These are phyloP conservation scores for Allium cepa DNA, from an alignment of 106 monocot genomes.

Conservation along the genomic window DNA sequence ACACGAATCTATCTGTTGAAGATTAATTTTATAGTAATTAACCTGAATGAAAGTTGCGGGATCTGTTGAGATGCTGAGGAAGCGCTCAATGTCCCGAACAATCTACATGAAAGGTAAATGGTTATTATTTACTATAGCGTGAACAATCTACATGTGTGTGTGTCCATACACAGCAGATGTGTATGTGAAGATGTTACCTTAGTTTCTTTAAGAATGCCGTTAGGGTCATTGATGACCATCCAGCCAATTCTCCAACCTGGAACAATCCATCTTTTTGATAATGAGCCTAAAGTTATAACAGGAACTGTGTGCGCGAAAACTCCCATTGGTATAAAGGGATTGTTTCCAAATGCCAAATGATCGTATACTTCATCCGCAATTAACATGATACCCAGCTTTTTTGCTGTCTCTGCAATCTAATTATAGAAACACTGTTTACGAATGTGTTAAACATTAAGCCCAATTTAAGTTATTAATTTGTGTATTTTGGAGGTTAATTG, in stretches of 20 bases:
- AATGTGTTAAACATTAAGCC: neutral
- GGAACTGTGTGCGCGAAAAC: conserved; percentile 50
- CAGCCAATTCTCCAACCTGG: conserved; percentile 82
- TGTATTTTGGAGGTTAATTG: too few relatives aligned
- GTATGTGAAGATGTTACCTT: conserved; percentile 23
- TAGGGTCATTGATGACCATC: conserved; percentile 45
- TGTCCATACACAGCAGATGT: neutral
- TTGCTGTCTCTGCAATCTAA: conserved; percentile 44
- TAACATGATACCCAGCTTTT: conserved; percentile 47
- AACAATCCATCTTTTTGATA: conserved; percentile 67
- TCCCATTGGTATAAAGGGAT: conserved; percentile 63
- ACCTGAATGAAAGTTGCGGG: conserved; percentile 28
- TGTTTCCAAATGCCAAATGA: conserved; percentile 39
- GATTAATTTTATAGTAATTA: conserved; percentile 6
- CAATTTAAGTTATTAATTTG: neutral
- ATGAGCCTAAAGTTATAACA: conserved; percentile 50
- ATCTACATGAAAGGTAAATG: conserved; percentile 18
- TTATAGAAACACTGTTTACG: neutral
- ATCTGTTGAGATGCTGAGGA: conserved; percentile 8
- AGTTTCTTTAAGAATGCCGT: conserved; percentile 38
- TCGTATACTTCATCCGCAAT: conserved; percentile 62
- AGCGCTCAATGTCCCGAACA: conserved; percentile 5
- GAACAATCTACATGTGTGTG: neutral
- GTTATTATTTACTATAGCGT: neutral
- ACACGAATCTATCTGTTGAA: neutral